Base-by-base conservation (phyloP, 805 yeast genomes). In the Saccharomycopsis selenospora region DNA sequence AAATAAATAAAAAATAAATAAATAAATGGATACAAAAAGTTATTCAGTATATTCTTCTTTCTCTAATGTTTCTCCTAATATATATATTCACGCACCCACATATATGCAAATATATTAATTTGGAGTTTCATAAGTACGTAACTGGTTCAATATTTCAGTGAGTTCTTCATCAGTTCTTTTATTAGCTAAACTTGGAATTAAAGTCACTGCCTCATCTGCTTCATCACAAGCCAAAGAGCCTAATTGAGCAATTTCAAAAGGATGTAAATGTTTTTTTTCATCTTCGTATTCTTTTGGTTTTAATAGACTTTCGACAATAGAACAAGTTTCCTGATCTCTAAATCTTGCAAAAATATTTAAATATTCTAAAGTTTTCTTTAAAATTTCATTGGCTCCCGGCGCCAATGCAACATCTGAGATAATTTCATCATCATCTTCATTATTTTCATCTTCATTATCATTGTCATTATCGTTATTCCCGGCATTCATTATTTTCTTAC, bases 141-240 rank as follows among this genome's bases (percentile, higher is more conserved):
- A 72, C 69, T 93, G 96, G 56, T 90, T 95, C 57, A 93, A 72
- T 49, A 91, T 75, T 43, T 86, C 80, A 64, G 89, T 95, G 51
- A 93, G 69, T 61, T 90, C 97, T 40, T 85, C 85, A 56, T 89
- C 95, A 7, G 85, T 77, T 46, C 85, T 88, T 65, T 90, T 90
- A 52, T 75, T 79, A 22, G 77, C 75, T 61, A 93, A 73, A 65
- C 95, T 85, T 42, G 99, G 97, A 50, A 93, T 82, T 59, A 93
- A 72, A 14, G 96, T 86, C 66, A 87, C 87, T 30, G 98, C 98
- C 70, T 93, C 99, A 61, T 86, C 99, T 4, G 95, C 89, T 54
- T 91, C 97, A 61, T 91, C 99, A 66, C 97, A 90, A 26, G 93
- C 85, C 53, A 91, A 72, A 3, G 95, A 86, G 0, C 95, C 91